These are phyloP conservation scores for Candida sp. DNA, from an alignment of 1,139 yeast species.

Conservation along the genomic window DNA sequence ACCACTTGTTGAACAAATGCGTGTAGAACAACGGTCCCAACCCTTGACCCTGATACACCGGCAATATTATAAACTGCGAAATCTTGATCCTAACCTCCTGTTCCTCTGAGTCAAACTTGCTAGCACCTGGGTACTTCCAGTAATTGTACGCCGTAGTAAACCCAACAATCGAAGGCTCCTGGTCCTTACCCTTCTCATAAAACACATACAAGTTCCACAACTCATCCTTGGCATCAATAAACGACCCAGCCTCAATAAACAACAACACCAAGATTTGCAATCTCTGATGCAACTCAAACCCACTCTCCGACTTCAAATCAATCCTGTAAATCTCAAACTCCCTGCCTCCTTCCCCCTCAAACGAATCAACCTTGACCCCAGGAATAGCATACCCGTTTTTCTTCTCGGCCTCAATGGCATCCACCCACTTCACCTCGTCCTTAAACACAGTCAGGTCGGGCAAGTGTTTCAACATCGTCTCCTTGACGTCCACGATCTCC, in stretches of 20 bases:
- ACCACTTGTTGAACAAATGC: constrained; percentile 58
- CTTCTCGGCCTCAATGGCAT: constrained; percentile 53
- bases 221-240: constrained; percentile 75
- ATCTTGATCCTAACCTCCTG: constrained; percentile 69
- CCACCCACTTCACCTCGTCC: constrained; percentile 73
- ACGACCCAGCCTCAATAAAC: constrained; percentile 94
- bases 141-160: constrained; percentile 86
- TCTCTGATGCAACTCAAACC: constrained; percentile 64
- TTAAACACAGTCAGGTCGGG: constrained; percentile 65
- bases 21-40: constrained; percentile 74
- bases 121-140: constrained; percentile 71
- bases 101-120: constrained; percentile 55
- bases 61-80: constrained; percentile 86
- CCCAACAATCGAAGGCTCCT: constrained; percentile 61
- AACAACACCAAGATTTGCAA: constrained; percentile 80
- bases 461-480: constrained; percentile 57
- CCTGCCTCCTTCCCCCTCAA: constrained; percentile 33
- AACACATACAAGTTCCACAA: constrained; percentile 70
- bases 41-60: constrained; percentile 74
- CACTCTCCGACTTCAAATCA: constrained; percentile 39
- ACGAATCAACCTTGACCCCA: constrained; percentile 45
- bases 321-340: constrained; percentile 41
- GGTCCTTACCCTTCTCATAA: constrained; percentile 40
- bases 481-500: constrained; percentile 56
- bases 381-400: constrained; percentile 45